A percentile compares a stretch with the other conserved stretches of the same genome.
These are phyloP conservation scores for Rutstroemia sp. DNA, from an alignment of 2,329 filamentous ascomycete genomes.

Conservation along the genomic window DNA sequence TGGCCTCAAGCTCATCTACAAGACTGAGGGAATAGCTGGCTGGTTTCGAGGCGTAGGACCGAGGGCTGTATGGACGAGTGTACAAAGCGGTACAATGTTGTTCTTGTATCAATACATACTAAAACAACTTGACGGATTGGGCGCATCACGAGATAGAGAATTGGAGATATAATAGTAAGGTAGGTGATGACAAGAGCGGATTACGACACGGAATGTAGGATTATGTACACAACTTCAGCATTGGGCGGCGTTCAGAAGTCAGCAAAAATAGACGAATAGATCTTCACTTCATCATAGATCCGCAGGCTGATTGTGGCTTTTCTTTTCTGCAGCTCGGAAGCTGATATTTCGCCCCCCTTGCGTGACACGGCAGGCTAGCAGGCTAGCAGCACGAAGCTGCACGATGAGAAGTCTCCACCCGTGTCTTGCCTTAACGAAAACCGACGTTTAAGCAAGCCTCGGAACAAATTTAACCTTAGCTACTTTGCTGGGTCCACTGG, in stretches of 20 bases:
- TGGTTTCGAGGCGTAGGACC: constrained; percentile 95
- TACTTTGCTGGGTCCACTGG: too few relatives aligned
- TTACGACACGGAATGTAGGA: constrained; percentile 8
- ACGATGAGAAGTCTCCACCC: too few relatives aligned
- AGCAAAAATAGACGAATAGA: constrained; percentile 9
- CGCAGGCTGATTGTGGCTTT: not conserved
- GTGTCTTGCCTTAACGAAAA: too few relatives aligned
- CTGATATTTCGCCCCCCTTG: too few relatives aligned
- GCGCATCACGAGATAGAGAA: constrained; percentile 15
- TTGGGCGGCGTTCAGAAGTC: constrained; percentile 6
- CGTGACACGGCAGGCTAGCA: too few relatives aligned
- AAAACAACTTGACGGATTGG: constrained; percentile 58
- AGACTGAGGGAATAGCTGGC: constrained; percentile 76
- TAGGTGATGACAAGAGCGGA: not conserved
- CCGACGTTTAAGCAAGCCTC: too few relatives aligned
- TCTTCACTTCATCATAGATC: constrained; percentile 8
- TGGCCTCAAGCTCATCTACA: constrained; percentile 81
- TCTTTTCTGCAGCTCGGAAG: too few relatives aligned
- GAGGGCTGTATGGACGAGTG: constrained; percentile 90
- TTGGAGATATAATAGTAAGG: constrained; percentile 17
- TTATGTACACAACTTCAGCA: constrained; percentile 4
- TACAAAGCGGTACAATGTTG: constrained; percentile 94
- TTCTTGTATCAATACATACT: constrained; percentile 88
- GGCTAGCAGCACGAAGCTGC: too few relatives aligned
- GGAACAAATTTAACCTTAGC: not conserved